Evolutionary conservation across 2,329 filamentous ascomycete genomes (phyloP), one percentile per base, ranked within the genome.

Genomic region (Alternaria novae-zelandiae): DNA sequence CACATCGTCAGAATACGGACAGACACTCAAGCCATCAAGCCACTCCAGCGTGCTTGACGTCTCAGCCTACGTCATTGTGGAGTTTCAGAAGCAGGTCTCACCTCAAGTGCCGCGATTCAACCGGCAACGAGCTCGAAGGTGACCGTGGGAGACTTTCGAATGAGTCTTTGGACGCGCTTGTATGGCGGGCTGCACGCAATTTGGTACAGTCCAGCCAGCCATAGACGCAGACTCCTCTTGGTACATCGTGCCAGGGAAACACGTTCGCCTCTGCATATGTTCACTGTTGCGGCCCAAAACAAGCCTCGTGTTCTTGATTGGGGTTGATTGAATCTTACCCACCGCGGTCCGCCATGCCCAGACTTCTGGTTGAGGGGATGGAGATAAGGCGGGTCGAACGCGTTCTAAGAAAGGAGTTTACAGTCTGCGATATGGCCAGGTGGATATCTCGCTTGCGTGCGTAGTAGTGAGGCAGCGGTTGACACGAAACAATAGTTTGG

Each of bases 401-500:
- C 58, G 65, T 54, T 58, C 51, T 57, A 53, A 59, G 53, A 59
- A 47, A 21, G 20, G 25, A 45, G 15, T 54, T 32, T 43, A 54
- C 41, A 53, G 32, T 36, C 23, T 53, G 57, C 28, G 23, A 47
- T 45, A 46, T 51, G 47, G 17, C 12, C 32, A 46, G 20, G 9
- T 49, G 25, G 56, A 43, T 41, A 30, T 17, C 26, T 58, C 32
- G 28, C 54, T 54, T 20, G 49, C 45, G 23, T 55, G 57, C 44
- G 43, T 23, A 21, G 21, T 53, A 36, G 17, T 54, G 41, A 56
- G 23, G 51, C 43, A 50, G 44, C 28, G 44, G 45, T 30, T 28
- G 28, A 70, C 59, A 47, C 72, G 70, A 76, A 76, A 75, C 73
- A 56, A 72, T 70, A 69, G 69, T 65, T 55, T 64, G 25, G 63